Conservation (phyloP, 495 filamentous ascomycete species). For the Penicillium verhagenii region DNA sequence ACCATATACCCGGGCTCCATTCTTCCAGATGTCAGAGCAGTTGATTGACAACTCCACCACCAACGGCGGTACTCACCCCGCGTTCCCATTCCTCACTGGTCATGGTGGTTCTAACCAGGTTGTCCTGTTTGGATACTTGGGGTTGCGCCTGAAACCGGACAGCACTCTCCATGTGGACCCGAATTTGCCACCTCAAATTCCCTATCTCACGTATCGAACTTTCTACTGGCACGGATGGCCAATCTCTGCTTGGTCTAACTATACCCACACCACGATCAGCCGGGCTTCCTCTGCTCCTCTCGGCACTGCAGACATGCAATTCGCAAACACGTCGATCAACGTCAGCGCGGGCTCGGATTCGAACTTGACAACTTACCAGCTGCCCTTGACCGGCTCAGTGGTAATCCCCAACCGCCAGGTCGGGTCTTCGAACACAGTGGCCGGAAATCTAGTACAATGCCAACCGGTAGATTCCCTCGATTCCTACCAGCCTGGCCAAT, state of each 20-base stretch:
- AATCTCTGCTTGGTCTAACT: slow-evolving; percentile 60
- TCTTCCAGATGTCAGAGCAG: slow-evolving; percentile 65
- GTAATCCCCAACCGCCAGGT: slow-evolving; percentile 59
- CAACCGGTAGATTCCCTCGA: slow-evolving; percentile 48
- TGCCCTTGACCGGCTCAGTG: slow-evolving; percentile 52
- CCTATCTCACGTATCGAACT: slow-evolving; percentile 59
- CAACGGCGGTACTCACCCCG: slow-evolving; percentile 68
- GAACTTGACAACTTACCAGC: slow-evolving; percentile 42
- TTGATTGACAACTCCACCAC: slow-evolving; percentile 59
- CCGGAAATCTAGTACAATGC: slow-evolving; percentile 69
- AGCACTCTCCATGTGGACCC: slow-evolving; percentile 56
- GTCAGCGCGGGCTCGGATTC: slow-evolving; percentile 45
- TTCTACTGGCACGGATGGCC: slow-evolving; percentile 71
- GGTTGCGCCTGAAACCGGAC: slow-evolving; percentile 54
- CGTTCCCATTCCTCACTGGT: slow-evolving; percentile 67
- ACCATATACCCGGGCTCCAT: slow-evolving; percentile 50
- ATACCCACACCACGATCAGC: slow-evolving; percentile 62
- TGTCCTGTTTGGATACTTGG: slow-evolving; percentile 60
- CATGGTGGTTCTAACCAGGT: slow-evolving; percentile 64
- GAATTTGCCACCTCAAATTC: slow-evolving; percentile 60
- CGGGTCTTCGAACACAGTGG: slow-evolving; percentile 43
- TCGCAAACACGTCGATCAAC: slow-evolving; percentile 49
- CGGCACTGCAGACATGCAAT: slow-evolving; percentile 45
- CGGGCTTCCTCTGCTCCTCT: slow-evolving; percentile 40
- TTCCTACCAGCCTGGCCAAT: slow-evolving; percentile 63